These are phyloP conservation scores for Diaporthe eres DNA, from an alignment of 2,329 filamentous ascomycete species.

Conservation along the genomic window DNA sequence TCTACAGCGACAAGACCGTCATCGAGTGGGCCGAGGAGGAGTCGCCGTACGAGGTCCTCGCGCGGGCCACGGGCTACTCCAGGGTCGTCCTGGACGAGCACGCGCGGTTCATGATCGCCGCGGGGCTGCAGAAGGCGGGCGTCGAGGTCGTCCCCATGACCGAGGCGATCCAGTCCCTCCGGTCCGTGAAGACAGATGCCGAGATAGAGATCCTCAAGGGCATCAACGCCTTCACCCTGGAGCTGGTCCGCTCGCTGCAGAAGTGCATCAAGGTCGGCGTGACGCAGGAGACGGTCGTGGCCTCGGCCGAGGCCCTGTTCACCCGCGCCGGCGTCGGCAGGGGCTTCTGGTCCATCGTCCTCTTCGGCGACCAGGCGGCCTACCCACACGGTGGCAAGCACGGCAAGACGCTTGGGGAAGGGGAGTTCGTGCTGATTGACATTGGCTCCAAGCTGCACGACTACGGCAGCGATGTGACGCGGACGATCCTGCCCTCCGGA, in stretches of 20 bases:
- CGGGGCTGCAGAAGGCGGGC: slow-evolving; percentile 46
- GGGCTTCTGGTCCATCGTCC: slow-evolving; percentile 49
- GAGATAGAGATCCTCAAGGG: slow-evolving; percentile 48
- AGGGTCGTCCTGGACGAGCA: slow-evolving; percentile 51
- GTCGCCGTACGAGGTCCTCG: slow-evolving; percentile 47
- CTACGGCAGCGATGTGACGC: slow-evolving; percentile 50
- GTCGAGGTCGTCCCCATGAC: slow-evolving; percentile 49
- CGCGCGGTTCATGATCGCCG: slow-evolving; percentile 49
- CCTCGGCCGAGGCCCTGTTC: slow-evolving; percentile 45
- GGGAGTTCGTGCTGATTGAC: slow-evolving; percentile 50
- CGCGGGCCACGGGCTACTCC: slow-evolving; percentile 42
- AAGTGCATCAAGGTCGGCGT: slow-evolving; percentile 46
- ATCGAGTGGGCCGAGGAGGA: slow-evolving; percentile 49
- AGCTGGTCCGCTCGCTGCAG: slow-evolving; percentile 48
- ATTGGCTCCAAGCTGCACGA: slow-evolving; percentile 49
- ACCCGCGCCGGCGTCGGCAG: slow-evolving; percentile 46
- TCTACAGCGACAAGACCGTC: slow-evolving; percentile 46
- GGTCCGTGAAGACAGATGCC: slow-evolving; percentile 48
- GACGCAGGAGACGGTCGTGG: slow-evolving; percentile 47
- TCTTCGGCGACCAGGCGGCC: slow-evolving; percentile 49
- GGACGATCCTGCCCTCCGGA: slow-evolving; percentile 47
- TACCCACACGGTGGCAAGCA: slow-evolving; percentile 49
- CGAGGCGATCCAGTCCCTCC: slow-evolving; percentile 45
- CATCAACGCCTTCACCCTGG: slow-evolving; percentile 49
- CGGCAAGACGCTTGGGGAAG: slow-evolving; percentile 46